Percentiles rank a stretch among this genome's conserved stretches.
Conservation (phyloP, 2,329 filamentous ascomycete genomes). For the Tolypocladium nubicola region DNA sequence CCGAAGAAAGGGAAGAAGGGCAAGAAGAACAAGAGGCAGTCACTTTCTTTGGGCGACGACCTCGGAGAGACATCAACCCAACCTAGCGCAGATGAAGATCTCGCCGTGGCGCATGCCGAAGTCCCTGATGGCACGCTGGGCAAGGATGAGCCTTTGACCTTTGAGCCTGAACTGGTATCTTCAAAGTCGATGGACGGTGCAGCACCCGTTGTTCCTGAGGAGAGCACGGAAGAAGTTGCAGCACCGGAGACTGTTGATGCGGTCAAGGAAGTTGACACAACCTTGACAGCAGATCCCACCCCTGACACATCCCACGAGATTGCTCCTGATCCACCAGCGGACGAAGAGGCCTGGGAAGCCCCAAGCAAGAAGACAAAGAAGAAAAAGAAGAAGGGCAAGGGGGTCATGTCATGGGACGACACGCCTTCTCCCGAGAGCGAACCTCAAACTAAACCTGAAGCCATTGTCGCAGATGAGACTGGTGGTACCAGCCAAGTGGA, state of each 20-base stretch:
- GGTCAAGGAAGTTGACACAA: background rate
- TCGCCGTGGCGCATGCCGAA: background rate
- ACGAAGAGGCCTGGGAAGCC: background rate
- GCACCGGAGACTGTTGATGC: background rate
- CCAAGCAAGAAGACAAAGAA: slow-evolving; percentile 9
- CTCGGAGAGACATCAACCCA: background rate
- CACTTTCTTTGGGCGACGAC: slow-evolving; percentile 2
- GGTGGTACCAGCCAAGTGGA: background rate
- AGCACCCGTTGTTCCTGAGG: background rate
- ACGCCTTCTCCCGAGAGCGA: background rate
- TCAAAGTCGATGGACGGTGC: background rate
- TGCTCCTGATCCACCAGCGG: background rate
- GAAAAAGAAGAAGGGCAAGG: slow-evolving; percentile 8
- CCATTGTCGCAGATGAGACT: background rate
- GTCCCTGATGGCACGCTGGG: background rate
- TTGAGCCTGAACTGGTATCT: background rate
- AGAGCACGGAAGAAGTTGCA: background rate
- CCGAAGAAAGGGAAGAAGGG: slow-evolving; percentile 9
- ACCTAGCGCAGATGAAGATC: background rate
- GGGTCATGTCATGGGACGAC: background rate
- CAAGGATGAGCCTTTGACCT: background rate
- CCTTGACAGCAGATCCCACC: background rate
- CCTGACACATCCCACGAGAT: background rate
- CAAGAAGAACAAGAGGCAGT: slow-evolving; percentile 9
- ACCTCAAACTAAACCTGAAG: background rate